Evolutionary conservation across 202 grass and related monocot species (phyloP), one percentile per base, ranked within the genome.

Genomic region (Alloteropsis angusta): DNA sequence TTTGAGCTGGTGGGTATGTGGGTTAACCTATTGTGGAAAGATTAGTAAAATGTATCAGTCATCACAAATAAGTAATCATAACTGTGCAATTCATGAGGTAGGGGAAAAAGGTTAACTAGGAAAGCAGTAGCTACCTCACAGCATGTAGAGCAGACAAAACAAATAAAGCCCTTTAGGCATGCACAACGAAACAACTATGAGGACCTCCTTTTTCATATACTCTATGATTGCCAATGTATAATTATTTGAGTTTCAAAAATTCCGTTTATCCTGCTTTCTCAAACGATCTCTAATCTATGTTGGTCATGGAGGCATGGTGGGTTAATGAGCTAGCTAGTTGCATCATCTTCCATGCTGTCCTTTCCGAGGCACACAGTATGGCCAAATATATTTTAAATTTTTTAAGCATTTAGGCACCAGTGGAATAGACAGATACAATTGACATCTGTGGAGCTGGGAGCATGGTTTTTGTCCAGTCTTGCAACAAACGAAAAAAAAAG

Each of bases 1-100:
- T 69, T 99, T 99, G 57, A 99, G 87, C 86, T 99, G 81, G 91
- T 99, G 90, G 38, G 92, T 99, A 77, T 99, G 88, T 47, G 86
- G 76, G 90, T 99, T 99, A 57, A 93, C 96, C 96, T 98, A 84
- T 46, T 88, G 21, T 55, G 19, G 14, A 80, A 92, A 74, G 22
- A n/a, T 77, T 66, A 74, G 58, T 48, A 21, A 77, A 42, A 76
- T 72, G 7, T 49, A 65, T 85, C 62, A 58, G 55, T n/a, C 36
- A 39, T 17, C 50, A 45, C 47, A 53, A 22, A 79, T 30, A 76
- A 25, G 4, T 15, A 22, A 61, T 43, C 8, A 16, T 4, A 28
- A 71, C 6, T 14, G 4, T 75, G 36, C 9, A 50, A 18, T 34
- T 62, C 7, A 22, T 55, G 25, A 46, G 48, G 34, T 17, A 75